Evolutionary conservation across 2,329 filamentous ascomycete species (phyloP).

Genomic region (Chaetomiaceae sp.): DNA sequence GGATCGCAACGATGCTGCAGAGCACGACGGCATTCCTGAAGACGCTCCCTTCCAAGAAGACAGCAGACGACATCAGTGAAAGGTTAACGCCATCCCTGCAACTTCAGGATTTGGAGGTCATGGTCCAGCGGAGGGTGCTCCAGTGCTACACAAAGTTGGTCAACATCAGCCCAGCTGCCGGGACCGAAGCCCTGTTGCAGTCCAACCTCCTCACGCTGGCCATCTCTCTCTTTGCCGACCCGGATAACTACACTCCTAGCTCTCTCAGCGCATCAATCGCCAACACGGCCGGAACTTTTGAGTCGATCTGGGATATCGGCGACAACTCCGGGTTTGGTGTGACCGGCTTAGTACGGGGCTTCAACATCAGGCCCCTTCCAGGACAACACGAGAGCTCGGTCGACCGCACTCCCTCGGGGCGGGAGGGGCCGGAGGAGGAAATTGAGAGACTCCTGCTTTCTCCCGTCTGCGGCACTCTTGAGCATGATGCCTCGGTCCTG

Average conservation of each 20-base stretch:
- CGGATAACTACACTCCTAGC: conserved; percentile 79
- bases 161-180: conserved; percentile 78
- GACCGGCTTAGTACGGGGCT: conserved; percentile 75
- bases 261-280: conserved; percentile 89
- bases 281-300: conserved; percentile 82
- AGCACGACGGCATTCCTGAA: conserved; percentile 89
- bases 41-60: conserved; percentile 76
- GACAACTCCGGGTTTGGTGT: conserved; percentile 96
- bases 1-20: conserved; percentile 90
- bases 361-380: conserved; percentile 65
- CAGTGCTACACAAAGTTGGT: conserved; percentile 94
- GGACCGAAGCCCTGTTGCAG: conserved; percentile 80
- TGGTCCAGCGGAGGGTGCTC: conserved; percentile 87
- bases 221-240: conserved; percentile 88
- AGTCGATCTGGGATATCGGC: conserved; percentile 89
- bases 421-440: conserved; percentile 57
- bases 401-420: conserved; percentile 43
- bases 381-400: conserved; percentile 59
- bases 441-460: conserved; percentile 60
- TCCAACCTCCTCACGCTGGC: conserved; percentile 88
- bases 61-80: conserved; percentile 79
- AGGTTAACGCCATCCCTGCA: conserved; percentile 81
- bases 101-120: conserved; percentile 82
- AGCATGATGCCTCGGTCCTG: conserved; percentile 81
- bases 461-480: conserved; percentile 76